phyloP scores from a whole-genome alignment of 2,329 filamentous ascomycete genomes.

The Cytospora piceae region DNA sequence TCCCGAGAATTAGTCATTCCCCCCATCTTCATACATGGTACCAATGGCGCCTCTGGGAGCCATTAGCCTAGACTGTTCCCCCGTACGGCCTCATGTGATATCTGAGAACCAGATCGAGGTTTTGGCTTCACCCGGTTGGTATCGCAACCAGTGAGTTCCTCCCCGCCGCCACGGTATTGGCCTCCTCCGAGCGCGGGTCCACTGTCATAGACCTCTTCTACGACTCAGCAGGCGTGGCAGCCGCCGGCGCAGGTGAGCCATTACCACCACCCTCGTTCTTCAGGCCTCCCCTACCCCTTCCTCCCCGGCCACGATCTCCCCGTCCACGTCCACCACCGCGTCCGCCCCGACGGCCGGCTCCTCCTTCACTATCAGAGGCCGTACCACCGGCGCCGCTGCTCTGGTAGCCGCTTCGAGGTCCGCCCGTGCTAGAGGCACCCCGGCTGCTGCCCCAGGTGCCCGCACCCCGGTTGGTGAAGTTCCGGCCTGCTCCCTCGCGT shows the following conservation, averaged over 20 bases:
- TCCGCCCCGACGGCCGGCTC: constrained; percentile 56
- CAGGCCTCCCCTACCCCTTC: constrained; percentile 59
- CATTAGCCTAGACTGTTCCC: background rate
- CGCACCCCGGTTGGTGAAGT: constrained; percentile 61
- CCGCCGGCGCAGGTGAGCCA: constrained; percentile 56
- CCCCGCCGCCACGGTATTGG: constrained; percentile 8
- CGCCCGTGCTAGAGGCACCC: constrained; percentile 58
- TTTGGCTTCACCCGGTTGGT: background rate
- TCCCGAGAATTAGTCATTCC: constrained; percentile 2
- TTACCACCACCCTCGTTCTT: constrained; percentile 60
- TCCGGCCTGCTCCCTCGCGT: constrained; percentile 56
- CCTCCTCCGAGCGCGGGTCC: constrained; percentile 9
- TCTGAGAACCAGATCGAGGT: constrained; percentile 3
- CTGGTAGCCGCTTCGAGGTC: constrained; percentile 74
- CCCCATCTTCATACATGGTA: constrained; percentile 3
- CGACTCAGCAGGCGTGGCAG: constrained; percentile 50
- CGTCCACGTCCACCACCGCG: constrained; percentile 61
- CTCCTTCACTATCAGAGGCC: constrained; percentile 69
- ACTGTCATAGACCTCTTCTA: constrained; percentile 14
- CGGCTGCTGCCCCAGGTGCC: constrained; percentile 71
- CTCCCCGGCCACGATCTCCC: constrained; percentile 60
- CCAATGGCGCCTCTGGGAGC: background rate
- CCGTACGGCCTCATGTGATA: constrained; percentile 2
- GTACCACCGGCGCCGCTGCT: constrained; percentile 83
- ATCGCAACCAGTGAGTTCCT: constrained; percentile 1